Percentiles rank a stretch among this genome's conserved stretches.
phyloP scores from a whole-genome alignment of 1,139 yeast species.

The Yamadazyma diospyri region DNA sequence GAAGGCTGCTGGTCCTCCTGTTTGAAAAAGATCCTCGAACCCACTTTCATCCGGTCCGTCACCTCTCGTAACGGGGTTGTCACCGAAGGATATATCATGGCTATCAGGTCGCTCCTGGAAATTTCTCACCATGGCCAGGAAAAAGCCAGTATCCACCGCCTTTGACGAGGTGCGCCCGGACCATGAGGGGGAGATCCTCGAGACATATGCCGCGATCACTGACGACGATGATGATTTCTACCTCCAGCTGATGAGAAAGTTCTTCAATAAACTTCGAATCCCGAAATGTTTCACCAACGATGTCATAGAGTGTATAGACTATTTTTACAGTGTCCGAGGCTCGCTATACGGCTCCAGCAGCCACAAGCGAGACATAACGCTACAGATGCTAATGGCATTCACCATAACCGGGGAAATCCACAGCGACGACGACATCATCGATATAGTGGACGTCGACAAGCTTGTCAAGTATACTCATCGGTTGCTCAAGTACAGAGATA shows the following conservation, averaged over 20 bases:
- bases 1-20: slow-evolving; percentile 68
- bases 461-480: slow-evolving; percentile 25
- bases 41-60: slow-evolving; percentile 25
- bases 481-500: slow-evolving; percentile 33
- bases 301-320: slow-evolving; percentile 29
- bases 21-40: slow-evolving; percentile 53
- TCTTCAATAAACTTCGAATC: slow-evolving; percentile 24
- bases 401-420: slow-evolving; percentile 25
- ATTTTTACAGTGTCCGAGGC: slow-evolving; percentile 27
- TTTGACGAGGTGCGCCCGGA: slow-evolving; percentile 18
- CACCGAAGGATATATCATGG: slow-evolving; percentile 26
- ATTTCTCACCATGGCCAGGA: slow-evolving; percentile 1
- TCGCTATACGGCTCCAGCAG: slow-evolving; percentile 8
- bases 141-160: background rate
- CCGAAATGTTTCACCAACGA: slow-evolving; percentile 35
- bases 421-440: slow-evolving; percentile 25
- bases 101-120: too few relatives aligned
- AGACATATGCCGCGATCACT: slow-evolving; percentile 23
- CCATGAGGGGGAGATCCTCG: slow-evolving; percentile 34
- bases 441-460: slow-evolving; percentile 42
- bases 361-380: slow-evolving; percentile 23
- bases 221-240: slow-evolving; percentile 29
- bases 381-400: slow-evolving; percentile 25
- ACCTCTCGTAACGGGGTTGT: slow-evolving; percentile 44
- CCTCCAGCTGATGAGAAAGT: slow-evolving; percentile 23